Base-by-base conservation (phyloP, 352 stramenopile species). In the Globisporangium acanthophoron region DNA sequence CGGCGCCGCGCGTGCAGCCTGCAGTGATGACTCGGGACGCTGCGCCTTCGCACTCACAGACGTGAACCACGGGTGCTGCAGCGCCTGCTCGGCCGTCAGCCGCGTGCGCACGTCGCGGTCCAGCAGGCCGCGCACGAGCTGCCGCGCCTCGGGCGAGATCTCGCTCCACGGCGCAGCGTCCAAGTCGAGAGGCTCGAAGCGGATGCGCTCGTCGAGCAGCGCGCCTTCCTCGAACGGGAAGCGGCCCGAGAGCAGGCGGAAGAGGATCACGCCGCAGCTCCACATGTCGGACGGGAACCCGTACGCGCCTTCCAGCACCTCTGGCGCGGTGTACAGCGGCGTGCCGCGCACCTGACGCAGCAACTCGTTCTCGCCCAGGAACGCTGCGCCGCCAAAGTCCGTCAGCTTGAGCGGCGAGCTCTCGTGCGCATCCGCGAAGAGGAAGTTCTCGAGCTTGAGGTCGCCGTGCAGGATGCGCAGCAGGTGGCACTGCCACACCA, bases 381-480 rank as follows among this genome's bases (percentile, higher is more conserved):
- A 92, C 9, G 74, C 67, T 15, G 81, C 79, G 45, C 81, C 79
- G 40, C 81, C 81, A 64, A 92, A 92, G 64, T 92, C 81, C 12
- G 79, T 92, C 24, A 92, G 64, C 57, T 92, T 92, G 48, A 92
- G 71, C 15, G 80, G 78, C 47, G 79, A 89, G 21, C 72, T 70
- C 9, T 82, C 67, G 20, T 76, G 71, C 3, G 45, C 47, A 55
- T 90, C 81, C 8, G 79, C 81, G 56, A 90, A 90, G 21, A 92
- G 48, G 31, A 92, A 92, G 62, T 92, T 92, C 61, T 90, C 81
- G 39, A 92, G 78, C 56, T 92, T 92, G 37, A 92, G 65, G 47
- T 92, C 81, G 59, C 79, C 65, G 52, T 90, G 81, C 18, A 92
- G 58, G 59, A 92, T 92, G 7, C 65, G 65, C 41, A 92, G 64